Base-by-base conservation (phyloP, 1,284 basidiomycete genomes). In the Pseudozyma thailandica region DNA sequence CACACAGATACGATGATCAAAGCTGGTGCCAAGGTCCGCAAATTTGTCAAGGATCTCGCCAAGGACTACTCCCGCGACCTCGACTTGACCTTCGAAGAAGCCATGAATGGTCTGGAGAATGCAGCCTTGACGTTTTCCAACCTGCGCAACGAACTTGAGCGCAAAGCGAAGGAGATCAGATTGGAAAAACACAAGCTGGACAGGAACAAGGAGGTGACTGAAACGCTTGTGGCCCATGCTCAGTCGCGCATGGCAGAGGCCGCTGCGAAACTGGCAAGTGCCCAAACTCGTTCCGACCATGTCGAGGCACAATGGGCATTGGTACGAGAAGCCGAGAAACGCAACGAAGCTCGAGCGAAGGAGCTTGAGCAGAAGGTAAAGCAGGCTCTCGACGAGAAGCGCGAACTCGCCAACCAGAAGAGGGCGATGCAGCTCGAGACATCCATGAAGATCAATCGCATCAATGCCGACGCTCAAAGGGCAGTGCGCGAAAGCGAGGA, bases 1-100 rank as follows among this genome's bases (percentile, higher is more conserved):
- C 37, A 31, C 20, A 31, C 38, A 12, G 57, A 64, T 0, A 49
- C 20, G 20, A 45, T 61, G 30, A 15, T 50, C 39, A 61, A 55
- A 27, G 38, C 64, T 8, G 64, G 64, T 15, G 31, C 30, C 28
- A 53, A 55, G 28, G 37, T 68, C 28, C 65, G 53, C 53, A 54
- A 31, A 30, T 47, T 68, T 6, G 15, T 72, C 31, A 7, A 44
- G 3, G 54, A 65, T 28, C 44, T 62, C 26, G 48, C 61, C 31
- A 57, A 54, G 6, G 39, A 45, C 25, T 18, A 15, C 18, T 25
- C 7, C 3, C 15, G 15, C 0, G 33, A 54, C 6, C 37, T 50
- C 9, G 20, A 42, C 5, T 37, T 49, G 5, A 25, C 54, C 18
- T 48, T 58, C 12, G 8, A 47, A n/a, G 37, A n/a, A 15, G 49